Conservation (phyloP, 2,329 filamentous ascomycete genomes). For the Hypoxylon sp. region DNA sequence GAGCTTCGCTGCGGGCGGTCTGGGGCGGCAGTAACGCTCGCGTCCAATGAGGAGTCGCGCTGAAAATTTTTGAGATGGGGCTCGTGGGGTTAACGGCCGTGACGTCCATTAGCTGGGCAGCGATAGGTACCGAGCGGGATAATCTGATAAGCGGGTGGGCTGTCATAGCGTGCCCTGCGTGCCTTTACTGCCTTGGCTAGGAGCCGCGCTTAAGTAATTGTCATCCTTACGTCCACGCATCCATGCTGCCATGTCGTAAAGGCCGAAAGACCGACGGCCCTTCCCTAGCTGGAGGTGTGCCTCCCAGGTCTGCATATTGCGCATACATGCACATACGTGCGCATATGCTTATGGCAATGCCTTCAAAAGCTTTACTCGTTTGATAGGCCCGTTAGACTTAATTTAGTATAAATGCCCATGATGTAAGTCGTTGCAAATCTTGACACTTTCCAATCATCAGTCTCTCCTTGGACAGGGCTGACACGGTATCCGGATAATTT, state of each 20-base stretch:
- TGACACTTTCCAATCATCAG: not conserved
- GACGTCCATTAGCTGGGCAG: slow-evolving; percentile 22
- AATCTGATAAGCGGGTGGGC: too few species aligned
- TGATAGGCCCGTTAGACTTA: too few species aligned
- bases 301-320: too few species aligned
- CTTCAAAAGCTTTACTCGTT: too few species aligned
- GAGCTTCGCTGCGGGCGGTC: slow-evolving; percentile 44
- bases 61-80: slow-evolving; percentile 25
- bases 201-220: slow-evolving; percentile 31
- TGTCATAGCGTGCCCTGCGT: too few species aligned
- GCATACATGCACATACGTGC: too few species aligned
- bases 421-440: slow-evolving; percentile 16
- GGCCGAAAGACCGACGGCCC: too few species aligned
- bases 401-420: slow-evolving; percentile 5
- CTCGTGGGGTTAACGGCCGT: slow-evolving; percentile 1
- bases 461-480: not conserved
- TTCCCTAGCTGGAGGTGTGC: too few species aligned
- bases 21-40: slow-evolving; percentile 34
- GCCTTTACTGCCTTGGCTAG: too few species aligned
- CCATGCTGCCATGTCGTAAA: too few species aligned
- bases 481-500: slow-evolving; percentile 17
- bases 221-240: not conserved
- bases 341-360: too few species aligned
- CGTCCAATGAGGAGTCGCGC: slow-evolving; percentile 24
- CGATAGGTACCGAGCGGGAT: slow-evolving; percentile 10